These are phyloP conservation scores for Ceratobasidium sp. DNA, from an alignment of 1,284 basidiomycete species.

Conservation along the genomic window DNA sequence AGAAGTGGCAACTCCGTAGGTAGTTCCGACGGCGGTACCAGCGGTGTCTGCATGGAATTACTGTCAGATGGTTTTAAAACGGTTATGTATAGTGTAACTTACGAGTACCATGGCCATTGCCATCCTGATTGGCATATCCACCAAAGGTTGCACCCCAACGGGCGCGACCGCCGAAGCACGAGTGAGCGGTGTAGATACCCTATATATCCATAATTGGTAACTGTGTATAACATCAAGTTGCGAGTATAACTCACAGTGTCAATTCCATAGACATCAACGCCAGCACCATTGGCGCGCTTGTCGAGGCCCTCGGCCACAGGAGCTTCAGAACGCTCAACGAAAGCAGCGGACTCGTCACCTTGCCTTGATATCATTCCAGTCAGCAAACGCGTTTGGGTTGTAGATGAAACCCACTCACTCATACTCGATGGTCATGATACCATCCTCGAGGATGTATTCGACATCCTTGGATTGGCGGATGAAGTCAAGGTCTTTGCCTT, in stretches of 20 bases:
- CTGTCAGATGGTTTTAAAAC: too few relatives aligned
- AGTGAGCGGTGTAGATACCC: conserved; percentile 43
- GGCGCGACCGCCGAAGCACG: conserved; percentile 46
- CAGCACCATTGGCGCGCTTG: conserved; percentile 25
- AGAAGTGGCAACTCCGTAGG: conserved; percentile 71
- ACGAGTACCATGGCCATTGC: conserved; percentile 49
- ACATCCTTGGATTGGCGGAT: conserved; percentile 38
- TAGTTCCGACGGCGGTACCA: conserved; percentile 52
- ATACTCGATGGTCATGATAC: conserved; percentile 26
- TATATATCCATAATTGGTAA: too few relatives aligned
- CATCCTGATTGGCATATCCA: conserved; percentile 37
- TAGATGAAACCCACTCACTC: conserved; percentile 2
- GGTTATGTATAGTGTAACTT: background rate
- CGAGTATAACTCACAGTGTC: conserved; percentile 28
- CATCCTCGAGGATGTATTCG: conserved; percentile 39
- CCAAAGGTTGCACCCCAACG: conserved; percentile 48
- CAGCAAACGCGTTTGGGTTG: background rate
- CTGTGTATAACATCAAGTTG: too few relatives aligned
- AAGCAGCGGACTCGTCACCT: conserved; percentile 11
- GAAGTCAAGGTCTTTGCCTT: conserved; percentile 35
- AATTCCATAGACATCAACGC: conserved; percentile 46
- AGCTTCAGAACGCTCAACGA: background rate
- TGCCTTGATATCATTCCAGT: background rate
- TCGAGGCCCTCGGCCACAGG: background rate
- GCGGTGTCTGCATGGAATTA: conserved; percentile 51